phyloP scores from a whole-genome alignment of 2,329 filamentous ascomycete genomes.

The Trichoderma pleuroti region DNA sequence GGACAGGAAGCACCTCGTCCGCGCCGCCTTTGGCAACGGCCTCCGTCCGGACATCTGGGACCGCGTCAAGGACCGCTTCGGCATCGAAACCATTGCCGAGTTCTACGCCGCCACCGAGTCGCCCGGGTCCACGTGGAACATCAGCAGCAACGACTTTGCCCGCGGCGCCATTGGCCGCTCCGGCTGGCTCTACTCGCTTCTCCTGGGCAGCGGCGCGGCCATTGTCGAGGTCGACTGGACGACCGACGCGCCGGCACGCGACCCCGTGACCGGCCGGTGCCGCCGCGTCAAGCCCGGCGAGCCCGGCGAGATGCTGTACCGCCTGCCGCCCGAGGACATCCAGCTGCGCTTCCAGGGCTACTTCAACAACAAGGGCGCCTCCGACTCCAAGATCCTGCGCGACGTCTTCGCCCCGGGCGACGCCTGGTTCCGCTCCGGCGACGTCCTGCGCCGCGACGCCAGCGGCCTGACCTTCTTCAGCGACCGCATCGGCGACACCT shows the following conservation, averaged over 20 bases:
- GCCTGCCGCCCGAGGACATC: conserved; percentile 63
- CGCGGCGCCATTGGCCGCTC: conserved; percentile 75
- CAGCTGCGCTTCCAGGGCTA: conserved; percentile 74
- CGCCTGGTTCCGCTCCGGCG: conserved; percentile 80
- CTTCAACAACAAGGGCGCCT: conserved; percentile 68
- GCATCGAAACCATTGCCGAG: conserved; percentile 68
- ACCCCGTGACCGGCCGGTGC: conserved; percentile 68
- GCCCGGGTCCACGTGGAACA: conserved; percentile 66
- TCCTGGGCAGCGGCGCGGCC: conserved; percentile 50
- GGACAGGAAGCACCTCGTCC: conserved; percentile 71
- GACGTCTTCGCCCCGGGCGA: conserved; percentile 73
- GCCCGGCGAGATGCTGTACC: conserved; percentile 71
- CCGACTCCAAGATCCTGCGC: conserved; percentile 68
- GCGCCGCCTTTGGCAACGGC: conserved; percentile 77
- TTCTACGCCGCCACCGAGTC: conserved; percentile 81
- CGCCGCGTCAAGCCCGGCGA: conserved; percentile 54
- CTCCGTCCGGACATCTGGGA: conserved; percentile 84
- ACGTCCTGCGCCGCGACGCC: conserved; percentile 66
- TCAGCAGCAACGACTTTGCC: conserved; percentile 66
- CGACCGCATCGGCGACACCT: conserved; percentile 76
- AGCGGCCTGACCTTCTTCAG: conserved; percentile 76
- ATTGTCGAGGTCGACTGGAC: conserved; percentile 70
- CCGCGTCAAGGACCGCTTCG: conserved; percentile 76
- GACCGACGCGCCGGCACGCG: conserved; percentile 64
- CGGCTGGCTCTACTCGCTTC: conserved; percentile 56